Evolutionary conservation across 2,329 filamentous ascomycete species (phyloP).

Genomic region (Colletotrichum sp.): DNA sequence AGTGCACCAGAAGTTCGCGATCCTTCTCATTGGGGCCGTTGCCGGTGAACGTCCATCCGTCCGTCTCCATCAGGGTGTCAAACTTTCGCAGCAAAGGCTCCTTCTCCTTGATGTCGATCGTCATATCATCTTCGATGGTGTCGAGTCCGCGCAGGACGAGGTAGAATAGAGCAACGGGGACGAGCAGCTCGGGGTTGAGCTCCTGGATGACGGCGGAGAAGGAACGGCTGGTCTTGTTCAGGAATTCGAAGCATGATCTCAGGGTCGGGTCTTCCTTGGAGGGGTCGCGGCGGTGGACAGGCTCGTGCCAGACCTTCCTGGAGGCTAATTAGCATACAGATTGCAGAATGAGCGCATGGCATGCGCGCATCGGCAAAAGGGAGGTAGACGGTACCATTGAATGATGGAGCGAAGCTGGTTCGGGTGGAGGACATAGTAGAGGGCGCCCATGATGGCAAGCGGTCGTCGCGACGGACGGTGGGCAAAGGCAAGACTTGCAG

Average conservation of each 20-base stretch:
- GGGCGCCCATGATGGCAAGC: slow-evolving; percentile 58
- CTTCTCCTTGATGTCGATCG: slow-evolving; percentile 80
- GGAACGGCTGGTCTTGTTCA: slow-evolving; percentile 89
- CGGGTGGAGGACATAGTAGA: slow-evolving; percentile 80
- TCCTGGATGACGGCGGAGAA: slow-evolving; percentile 95
- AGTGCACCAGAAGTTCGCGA: slow-evolving; percentile 88
- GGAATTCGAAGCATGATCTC: slow-evolving; percentile 83
- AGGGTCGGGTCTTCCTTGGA: slow-evolving; percentile 77
- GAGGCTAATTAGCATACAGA: slow-evolving; percentile 1
- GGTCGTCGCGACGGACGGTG: slow-evolving; percentile 1
- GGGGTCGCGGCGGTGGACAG: slow-evolving; percentile 83
- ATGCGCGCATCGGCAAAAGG: background rate
- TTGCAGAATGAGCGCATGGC: background rate
- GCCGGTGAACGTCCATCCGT: slow-evolving; percentile 89
- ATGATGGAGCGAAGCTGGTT: slow-evolving; percentile 81
- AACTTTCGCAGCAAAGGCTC: slow-evolving; percentile 87
- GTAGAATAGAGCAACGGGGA: slow-evolving; percentile 92
- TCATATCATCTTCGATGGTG: slow-evolving; percentile 99
- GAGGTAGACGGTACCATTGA: slow-evolving; percentile 72
- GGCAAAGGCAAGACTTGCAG: background rate
- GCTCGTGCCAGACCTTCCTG: slow-evolving; percentile 97
- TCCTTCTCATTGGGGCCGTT: slow-evolving; percentile 95
- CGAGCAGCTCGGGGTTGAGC: slow-evolving; percentile 89
- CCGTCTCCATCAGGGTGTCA: slow-evolving; percentile 75
- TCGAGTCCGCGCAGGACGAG: slow-evolving; percentile 89